Base-by-base conservation (phyloP, 2,329 filamentous ascomycete genomes). In the Aureobasidium vineae region DNA sequence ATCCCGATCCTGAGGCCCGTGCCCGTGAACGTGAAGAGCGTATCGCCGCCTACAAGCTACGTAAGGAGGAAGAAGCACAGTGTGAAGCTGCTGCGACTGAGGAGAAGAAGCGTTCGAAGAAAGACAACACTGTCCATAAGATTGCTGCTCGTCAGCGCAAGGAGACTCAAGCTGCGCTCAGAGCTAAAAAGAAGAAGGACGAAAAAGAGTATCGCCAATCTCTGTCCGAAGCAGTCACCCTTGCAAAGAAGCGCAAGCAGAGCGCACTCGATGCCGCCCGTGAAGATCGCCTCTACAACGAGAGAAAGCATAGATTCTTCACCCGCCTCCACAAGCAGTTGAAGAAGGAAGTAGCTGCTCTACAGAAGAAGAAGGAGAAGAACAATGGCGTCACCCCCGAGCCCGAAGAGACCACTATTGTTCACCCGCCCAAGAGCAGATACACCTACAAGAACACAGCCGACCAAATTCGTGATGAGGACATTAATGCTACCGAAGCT, bases 1-100 rank as follows among this genome's bases (percentile, higher is more conserved):
- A 80, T 65, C 73, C 77, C 19, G 73, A 81, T 53, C 78, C 79
- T 19, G 73, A 73, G 1, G 72, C 74, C 6, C 78, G 79, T 45
- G 72, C 72, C 21, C 66, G 66, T n/a, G 75, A 79, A 54, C 71
- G 72, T 28, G 71, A 74, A 21, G 54, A 68, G 11, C 73, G 75
- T 61, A 72, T 74, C 26, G 66, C 69, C 4, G 72, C 67, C n/a
- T 71, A 70, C 16, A 73, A 73, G 65, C 68, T 66, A 21, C 69
- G 65, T 21, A 72, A 72, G 43, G 69, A 69, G 28, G 68, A 70
- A 11, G 66, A 69, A 40, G 50, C 38, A 19, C 23, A 64, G 21
- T 63, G 23, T 4, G 68, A 61, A 7, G 66, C 47, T 3, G 67
- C 67, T 21, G 70, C 68, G 15, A 63, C 65, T 45, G 68, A 47